Base-by-base conservation (phyloP, 768 basidiomycete species). In the Tricholoma flavovirens region DNA sequence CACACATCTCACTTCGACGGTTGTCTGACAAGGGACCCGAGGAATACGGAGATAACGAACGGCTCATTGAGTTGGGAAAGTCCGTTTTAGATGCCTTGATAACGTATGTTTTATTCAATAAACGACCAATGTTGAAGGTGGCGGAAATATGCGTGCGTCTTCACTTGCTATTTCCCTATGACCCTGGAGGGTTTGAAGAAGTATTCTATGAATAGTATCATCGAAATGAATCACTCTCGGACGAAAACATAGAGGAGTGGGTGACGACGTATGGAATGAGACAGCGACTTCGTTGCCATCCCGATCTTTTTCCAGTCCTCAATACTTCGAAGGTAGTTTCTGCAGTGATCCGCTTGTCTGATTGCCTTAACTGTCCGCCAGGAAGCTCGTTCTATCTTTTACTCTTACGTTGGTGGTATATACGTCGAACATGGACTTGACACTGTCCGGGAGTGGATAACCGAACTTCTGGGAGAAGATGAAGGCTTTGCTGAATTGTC, bases 401-500 rank as follows among this genome's bases (percentile, higher is more conserved):
- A 79, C 61, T 82, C 86, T 40, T 88, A 88, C 71, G 76, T 86
- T 32, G 87, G 84, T 45, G 87, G 80, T 36, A 75, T 87, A 24
- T 87, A 77, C 63, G 63, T 70, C 58, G 79, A 83, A 56, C 75
- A 72, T 60, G 87, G 86, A 40, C 69, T 79, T 58, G 66, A 71
- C 15, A 69, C 67, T 33, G 77, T 86, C 56, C 76, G 78, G 62
- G 68, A 74, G 56, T 89, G 87, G 87, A 76, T 87, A 62, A 74
- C 70, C 43, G 65, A 67, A 59, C 58, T 77, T 68, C 59, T 75
- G 70, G 64, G 67, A 54, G 50, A 52, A 14, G 43, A 51, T 45
- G 59, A 62, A 12, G 45, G 24, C 15, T 35, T 26, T 40, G 14
- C 40, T 10, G 42, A 24, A n/a, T 10, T 8, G 14, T 30, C 46